phyloP scores from a whole-genome alignment of 2,329 filamentous ascomycete genomes.

The Alternaria longipes region DNA sequence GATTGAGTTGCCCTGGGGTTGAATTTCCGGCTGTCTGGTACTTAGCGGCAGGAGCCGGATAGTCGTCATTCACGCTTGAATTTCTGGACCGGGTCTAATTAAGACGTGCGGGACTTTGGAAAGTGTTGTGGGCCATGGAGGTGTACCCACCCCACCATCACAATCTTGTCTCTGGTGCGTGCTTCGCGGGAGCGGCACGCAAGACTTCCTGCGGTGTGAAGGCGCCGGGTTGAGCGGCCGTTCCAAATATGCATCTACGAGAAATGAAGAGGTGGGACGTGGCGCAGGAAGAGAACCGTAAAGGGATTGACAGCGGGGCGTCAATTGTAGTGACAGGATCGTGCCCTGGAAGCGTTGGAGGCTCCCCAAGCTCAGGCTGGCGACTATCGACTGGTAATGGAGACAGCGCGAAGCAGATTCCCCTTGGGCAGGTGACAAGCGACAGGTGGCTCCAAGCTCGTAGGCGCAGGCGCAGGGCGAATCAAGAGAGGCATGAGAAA shows the following conservation, averaged over 20 bases:
- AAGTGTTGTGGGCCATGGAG: not conserved
- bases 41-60: conserved; percentile 31
- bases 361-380: not conserved
- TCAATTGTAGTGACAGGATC: not conserved
- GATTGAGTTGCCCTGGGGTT: conserved; percentile 1
- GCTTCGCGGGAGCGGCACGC: not conserved
- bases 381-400: not conserved
- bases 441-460: not conserved
- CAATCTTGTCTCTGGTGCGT: not conserved
- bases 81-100: not conserved
- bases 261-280: not conserved
- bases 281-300: not conserved
- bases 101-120: not conserved
- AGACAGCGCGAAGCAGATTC: not conserved
- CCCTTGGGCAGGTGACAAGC: not conserved
- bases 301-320: not conserved
- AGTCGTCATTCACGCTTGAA: conserved; percentile 2
- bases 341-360: not conserved
- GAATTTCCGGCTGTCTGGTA: conserved; percentile 17
- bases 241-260: not conserved
- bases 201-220: not conserved
- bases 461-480: conserved; percentile 1
- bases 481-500: not conserved
- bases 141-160: not conserved
- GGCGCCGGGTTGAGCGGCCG: not conserved